Percentiles rank a stretch among this genome's conserved stretches.
Conservation (phyloP, 768 basidiomycete species). For the Pisolithus albus region DNA sequence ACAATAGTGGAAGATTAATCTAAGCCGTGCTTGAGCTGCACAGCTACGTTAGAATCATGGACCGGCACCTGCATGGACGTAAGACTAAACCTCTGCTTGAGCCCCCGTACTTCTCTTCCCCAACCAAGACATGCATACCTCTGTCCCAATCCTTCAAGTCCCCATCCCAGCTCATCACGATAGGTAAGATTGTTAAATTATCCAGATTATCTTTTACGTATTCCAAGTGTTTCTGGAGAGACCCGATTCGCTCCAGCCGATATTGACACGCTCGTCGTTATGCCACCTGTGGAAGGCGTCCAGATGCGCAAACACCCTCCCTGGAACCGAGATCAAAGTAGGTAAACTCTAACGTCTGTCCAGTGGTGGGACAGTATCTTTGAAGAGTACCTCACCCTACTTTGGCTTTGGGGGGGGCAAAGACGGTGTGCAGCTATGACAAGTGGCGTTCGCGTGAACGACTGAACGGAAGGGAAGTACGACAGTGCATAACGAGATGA, state of each 20-base stretch:
- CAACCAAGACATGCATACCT: constrained; percentile 40
- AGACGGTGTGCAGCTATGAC: constrained; percentile 48
- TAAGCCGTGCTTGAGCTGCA: constrained; percentile 14
- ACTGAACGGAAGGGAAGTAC: constrained; percentile 31
- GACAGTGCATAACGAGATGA: constrained; percentile 14
- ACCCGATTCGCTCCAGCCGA: constrained; percentile 39
- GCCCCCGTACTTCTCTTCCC: constrained; percentile 42
- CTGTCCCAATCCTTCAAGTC: constrained; percentile 29
- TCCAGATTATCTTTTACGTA: constrained; percentile 32
- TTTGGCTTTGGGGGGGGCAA: constrained; percentile 44
- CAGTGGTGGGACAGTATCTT: constrained; percentile 28
- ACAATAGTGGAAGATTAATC: constrained; percentile 33
- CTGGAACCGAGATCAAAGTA: constrained; percentile 19
- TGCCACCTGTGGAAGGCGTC: constrained; percentile 44
- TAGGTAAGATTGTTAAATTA: constrained; percentile 34
- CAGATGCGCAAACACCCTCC: constrained; percentile 26
- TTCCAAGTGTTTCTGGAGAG: constrained; percentile 36
- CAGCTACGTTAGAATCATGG: not conserved
- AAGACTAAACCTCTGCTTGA: constrained; percentile 32
- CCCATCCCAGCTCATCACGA: constrained; percentile 44
- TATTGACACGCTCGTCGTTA: constrained; percentile 39
- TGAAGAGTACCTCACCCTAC: constrained; percentile 34
- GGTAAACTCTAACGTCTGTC: constrained; percentile 26
- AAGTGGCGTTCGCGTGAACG: constrained; percentile 39
- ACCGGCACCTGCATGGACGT: not conserved